Conservation (phyloP, 768 basidiomycete genomes). For the Boletus coccyginus region DNA sequence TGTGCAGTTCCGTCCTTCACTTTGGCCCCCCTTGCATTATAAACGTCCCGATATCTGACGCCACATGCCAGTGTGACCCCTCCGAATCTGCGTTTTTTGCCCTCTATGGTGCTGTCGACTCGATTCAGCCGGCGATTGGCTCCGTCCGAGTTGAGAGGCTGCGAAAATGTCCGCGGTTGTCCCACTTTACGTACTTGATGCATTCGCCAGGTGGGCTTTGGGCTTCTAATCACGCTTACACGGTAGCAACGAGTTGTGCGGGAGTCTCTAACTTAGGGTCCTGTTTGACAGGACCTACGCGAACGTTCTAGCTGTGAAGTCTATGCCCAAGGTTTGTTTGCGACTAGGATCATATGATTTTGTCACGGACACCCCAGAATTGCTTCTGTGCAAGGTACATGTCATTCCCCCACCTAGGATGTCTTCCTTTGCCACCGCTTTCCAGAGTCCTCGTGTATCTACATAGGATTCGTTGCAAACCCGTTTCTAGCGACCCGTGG, state of each 20-base stretch:
- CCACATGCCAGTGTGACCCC: neutral
- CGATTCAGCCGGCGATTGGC: neutral
- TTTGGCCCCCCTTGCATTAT: constrained; percentile 8
- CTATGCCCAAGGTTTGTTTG: too few species aligned
- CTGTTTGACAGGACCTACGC: too few species aligned
- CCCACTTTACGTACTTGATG: neutral
- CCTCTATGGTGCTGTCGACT: neutral
- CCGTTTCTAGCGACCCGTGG: too few species aligned
- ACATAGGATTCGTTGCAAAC: neutral
- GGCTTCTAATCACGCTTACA: neutral
- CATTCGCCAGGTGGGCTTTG: neutral
- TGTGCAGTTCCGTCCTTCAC: neutral
- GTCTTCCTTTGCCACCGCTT: neutral
- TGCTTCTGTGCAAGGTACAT: too few species aligned
- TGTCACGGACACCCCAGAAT: too few species aligned
- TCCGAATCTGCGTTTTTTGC: neutral
- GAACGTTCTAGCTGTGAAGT: too few species aligned
- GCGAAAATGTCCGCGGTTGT: neutral
- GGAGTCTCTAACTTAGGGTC: too few species aligned
- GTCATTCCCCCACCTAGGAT: too few species aligned
- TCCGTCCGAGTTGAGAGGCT: neutral
- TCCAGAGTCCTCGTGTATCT: neutral
- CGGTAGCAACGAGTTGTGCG: too few species aligned
- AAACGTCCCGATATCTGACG: neutral
- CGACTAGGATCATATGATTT: too few species aligned